Percentiles rank a stretch among this genome's conserved stretches.
These are phyloP conservation scores for Colletotrichum chrysophilum DNA, from an alignment of 2,329 filamentous ascomycete genomes.

Conservation along the genomic window DNA sequence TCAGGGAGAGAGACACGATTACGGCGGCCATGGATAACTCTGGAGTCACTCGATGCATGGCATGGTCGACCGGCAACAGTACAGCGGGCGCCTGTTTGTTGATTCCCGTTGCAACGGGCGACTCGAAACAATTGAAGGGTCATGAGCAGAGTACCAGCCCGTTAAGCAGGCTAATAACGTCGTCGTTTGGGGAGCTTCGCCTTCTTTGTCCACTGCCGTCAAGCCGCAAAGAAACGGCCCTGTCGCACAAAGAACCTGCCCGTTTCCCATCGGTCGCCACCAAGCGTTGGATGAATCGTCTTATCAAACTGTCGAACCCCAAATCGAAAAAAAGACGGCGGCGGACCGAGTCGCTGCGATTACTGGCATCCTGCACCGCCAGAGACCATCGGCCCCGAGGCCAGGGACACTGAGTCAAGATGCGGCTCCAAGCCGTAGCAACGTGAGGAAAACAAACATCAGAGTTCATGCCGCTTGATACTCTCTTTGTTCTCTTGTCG, in stretches of 20 bases:
- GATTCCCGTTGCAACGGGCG: slow-evolving; percentile 3
- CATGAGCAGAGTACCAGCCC: neutral
- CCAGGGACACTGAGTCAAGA: neutral
- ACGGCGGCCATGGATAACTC: neutral
- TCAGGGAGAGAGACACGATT: slow-evolving; percentile 16
- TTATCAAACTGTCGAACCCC: neutral
- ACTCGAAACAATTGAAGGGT: slow-evolving; percentile 15
- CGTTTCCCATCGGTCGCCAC: neutral
- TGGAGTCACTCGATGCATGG: neutral
- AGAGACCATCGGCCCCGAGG: neutral
- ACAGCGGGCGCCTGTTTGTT: neutral
- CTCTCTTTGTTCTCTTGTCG: neutral
- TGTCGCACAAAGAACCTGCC: neutral
- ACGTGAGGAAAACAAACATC: slow-evolving; percentile 1
- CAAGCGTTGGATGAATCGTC: neutral
- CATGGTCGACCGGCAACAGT: slow-evolving; percentile 6
- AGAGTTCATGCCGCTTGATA: slow-evolving; percentile 1
- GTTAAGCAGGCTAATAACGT: neutral
- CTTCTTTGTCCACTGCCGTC: slow-evolving; percentile 6
- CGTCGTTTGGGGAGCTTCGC: neutral
- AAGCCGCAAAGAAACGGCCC: neutral
- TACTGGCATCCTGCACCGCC: neutral
- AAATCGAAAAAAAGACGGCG: neutral
- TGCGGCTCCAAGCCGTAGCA: slow-evolving; percentile 17
- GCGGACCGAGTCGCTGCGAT: neutral